Base-by-base conservation (phyloP, 1,284 basidiomycete genomes). In the Ceratobasidium sp. region DNA sequence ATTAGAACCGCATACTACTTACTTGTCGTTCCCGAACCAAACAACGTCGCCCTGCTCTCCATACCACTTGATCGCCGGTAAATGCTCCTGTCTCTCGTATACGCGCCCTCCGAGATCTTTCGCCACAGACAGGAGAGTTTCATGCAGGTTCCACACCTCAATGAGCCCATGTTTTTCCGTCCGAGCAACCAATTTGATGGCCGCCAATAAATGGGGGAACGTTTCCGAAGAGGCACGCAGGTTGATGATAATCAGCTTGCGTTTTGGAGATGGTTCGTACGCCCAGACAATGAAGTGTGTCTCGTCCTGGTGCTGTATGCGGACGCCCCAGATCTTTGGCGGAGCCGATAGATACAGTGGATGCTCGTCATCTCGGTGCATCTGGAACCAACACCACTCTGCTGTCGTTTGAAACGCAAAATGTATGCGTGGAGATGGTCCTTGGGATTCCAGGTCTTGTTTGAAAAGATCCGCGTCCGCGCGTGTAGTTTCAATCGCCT, bases 11-110 rank as follows among this genome's bases (percentile, higher is more conserved):
- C 10, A 23, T 8, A 23, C 38, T 5, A 81, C 83, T 78, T 65
- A 88, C 88, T 86, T 87, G 81, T 92, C 90, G 79, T 92, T 91
- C 75, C 87, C 86, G 33, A 86, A 75, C 91, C 90, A 92, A 14
- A 85, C 82, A 1, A 90, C 80, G 10, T 87, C 82, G 16, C 66
- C 52, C 0, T 81, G 57, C 67, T 79, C 70, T 18, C 88, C 88
- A 82, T 92, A 92, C 88, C 89, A 91, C 79, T 88, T 90, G 68
- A 91, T 84, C 0, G 88, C 84, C 5, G 89, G 86, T 30, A 91
- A 79, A 81, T 90, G 88, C 33, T 89, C 88, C 0, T 83, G 81
- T 78, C 90, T 85, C 41, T 83, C 81, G 23, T 81, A 81, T 1
- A 86, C 87, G 70, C 69, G 83, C 5, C 88, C 89, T 4, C 87